Conservation (phyloP, 1,284 basidiomycete species). For the Pseudozyma tsukubaensis region DNA sequence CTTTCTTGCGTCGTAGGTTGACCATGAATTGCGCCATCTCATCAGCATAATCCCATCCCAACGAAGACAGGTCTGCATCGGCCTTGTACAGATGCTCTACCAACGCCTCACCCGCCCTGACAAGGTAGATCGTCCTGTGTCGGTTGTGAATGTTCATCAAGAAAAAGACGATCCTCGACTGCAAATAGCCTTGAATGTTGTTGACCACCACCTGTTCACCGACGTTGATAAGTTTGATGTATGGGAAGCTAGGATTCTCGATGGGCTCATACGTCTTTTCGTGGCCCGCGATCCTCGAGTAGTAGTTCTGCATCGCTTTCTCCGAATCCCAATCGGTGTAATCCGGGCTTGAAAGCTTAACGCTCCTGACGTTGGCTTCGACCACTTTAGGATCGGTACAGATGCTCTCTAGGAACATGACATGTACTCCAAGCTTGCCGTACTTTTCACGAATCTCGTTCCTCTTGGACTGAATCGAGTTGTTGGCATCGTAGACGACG, state of each 20-base stretch:
- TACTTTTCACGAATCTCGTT: constrained; percentile 84
- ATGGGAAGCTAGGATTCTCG: constrained; percentile 79
- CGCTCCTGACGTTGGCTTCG: constrained; percentile 90
- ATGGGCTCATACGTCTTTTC: constrained; percentile 90
- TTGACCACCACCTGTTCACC: constrained; percentile 72
- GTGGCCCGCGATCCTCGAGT: constrained; percentile 85
- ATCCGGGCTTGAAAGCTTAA: constrained; percentile 92
- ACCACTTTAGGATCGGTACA: constrained; percentile 83
- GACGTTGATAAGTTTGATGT: constrained; percentile 95
- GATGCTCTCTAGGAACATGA: constrained; percentile 79
- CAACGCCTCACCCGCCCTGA: constrained; percentile 71
- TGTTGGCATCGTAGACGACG: constrained; percentile 99
- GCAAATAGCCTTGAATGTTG: constrained; percentile 84
- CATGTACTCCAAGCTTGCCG: constrained; percentile 80
- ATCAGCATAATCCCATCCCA: constrained; percentile 94
- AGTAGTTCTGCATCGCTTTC: constrained; percentile 90
- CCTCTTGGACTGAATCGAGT: constrained; percentile 80
- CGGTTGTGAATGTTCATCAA: constrained; percentile 97
- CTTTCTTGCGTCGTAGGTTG: constrained; percentile 56
- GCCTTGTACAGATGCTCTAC: constrained; percentile 99
- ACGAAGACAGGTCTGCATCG: constrained; percentile 93
- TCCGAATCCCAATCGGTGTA: constrained; percentile 93
- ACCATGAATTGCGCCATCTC: constrained; percentile 69
- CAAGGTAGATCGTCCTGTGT: constrained; percentile 78
- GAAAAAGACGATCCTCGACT: constrained; percentile 94